Conservation (phyloP, 345 rosid species). For the Gossypium ekmanianum region DNA sequence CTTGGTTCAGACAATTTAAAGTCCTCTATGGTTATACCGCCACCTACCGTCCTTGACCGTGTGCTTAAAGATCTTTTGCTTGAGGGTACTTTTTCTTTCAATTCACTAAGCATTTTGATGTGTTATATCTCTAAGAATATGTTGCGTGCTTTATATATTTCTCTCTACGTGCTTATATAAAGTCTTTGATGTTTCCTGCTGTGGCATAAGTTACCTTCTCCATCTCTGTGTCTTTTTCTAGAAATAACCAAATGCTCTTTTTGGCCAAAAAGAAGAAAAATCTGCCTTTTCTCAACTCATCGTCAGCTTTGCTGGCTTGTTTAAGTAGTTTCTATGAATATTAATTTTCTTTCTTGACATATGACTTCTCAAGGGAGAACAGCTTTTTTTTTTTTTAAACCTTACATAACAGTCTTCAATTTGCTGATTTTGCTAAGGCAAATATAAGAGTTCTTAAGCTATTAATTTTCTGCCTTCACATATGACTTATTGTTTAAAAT, state of each 20-base stretch:
- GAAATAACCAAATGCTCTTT: not conserved
- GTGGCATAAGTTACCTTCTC: not conserved
- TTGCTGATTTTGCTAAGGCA: conserved; percentile 62
- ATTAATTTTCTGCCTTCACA: not conserved
- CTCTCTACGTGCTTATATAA: not conserved
- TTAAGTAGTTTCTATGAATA: not conserved
- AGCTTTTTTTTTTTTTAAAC: not conserved
- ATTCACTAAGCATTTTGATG: not conserved
- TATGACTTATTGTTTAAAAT: not conserved
- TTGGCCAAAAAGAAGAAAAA: not conserved
- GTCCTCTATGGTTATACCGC: conserved; percentile 72
- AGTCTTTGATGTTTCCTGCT: conserved; percentile 2
- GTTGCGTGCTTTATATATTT: not conserved
- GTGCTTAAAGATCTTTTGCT: conserved; percentile 88
- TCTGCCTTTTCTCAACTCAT: not conserved
- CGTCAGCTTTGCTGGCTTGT: conserved; percentile 1
- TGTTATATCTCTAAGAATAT: conserved; percentile 11
- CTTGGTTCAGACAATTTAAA: conserved; percentile 58
- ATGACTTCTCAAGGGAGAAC: not conserved
- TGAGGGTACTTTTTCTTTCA: conserved; percentile 43
- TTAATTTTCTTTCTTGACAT: not conserved
- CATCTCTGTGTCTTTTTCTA: not conserved
- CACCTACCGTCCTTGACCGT: conserved; percentile 81
- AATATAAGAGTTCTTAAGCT: conserved; percentile 67
- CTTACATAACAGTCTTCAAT: conserved; percentile 28